Percentiles rank a stretch among this genome's conserved stretches.
Evolutionary conservation across 208 protist genomes (phyloP).

Genomic region (Crithidia sp.): DNA sequence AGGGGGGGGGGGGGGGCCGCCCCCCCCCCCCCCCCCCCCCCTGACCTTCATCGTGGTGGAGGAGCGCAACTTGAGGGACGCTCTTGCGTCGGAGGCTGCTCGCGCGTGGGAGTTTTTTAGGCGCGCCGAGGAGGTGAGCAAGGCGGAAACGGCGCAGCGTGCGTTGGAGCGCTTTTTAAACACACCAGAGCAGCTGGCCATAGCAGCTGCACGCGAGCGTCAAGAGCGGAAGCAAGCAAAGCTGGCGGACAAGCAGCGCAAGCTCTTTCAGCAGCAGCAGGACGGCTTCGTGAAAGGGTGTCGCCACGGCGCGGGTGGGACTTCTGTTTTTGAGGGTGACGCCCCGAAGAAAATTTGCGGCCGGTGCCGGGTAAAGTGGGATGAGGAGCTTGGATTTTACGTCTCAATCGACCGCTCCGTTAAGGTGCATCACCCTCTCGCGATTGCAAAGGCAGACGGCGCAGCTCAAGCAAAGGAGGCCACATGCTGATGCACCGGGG

Average conservation of each 20-base stretch:
- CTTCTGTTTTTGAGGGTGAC: conserved; percentile 66
- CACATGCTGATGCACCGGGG: not conserved
- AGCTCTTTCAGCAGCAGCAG: conserved; percentile 60
- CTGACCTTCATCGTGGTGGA: conserved; percentile 64
- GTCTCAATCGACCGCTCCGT: conserved; percentile 49
- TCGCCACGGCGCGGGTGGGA: conserved; percentile 54
- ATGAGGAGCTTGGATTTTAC: conserved; percentile 70
- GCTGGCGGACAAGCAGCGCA: conserved; percentile 35
- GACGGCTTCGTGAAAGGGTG: conserved; percentile 57
- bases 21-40: too few species aligned
- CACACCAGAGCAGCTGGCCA: conserved; percentile 76
- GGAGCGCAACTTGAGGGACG: conserved; percentile 35
- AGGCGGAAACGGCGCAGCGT: conserved; percentile 51
- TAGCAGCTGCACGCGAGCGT: conserved; percentile 55
- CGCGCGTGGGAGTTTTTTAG: conserved; percentile 26
- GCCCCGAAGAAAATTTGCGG: conserved; percentile 51
- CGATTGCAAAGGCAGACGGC: not conserved
- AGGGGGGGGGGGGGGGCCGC: too few species aligned
- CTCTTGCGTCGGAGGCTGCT: conserved; percentile 36
- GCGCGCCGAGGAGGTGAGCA: conserved; percentile 29
- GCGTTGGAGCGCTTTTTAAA: conserved; percentile 75
- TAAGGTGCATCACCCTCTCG: conserved; percentile 23
- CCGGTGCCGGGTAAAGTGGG: conserved; percentile 70
- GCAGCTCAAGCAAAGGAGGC: too few species aligned
- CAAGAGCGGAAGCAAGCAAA: conserved; percentile 37